Base-by-base conservation (phyloP, 805 yeast genomes). In the Torulaspora quercuum region DNA sequence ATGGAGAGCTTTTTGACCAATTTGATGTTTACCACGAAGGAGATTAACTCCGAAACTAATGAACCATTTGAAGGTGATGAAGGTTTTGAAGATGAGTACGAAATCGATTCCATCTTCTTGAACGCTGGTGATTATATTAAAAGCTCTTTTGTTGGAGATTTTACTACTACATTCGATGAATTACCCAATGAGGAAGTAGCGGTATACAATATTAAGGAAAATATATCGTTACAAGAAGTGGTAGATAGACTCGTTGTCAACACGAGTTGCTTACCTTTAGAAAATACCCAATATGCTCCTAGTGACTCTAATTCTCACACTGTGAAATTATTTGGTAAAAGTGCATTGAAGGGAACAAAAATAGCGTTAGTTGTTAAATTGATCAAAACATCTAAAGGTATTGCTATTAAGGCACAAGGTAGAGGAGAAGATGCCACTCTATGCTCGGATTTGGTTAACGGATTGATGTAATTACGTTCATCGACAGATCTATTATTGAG, bases 71-170 rank as follows among this genome's bases (percentile, higher is more conserved):
- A 75, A 29, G 78, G 73, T 32, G 85, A 78, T 29, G 94, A 82
- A 47, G 97, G 96, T 11, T 85, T 81, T 72, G 83, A 82, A 48
- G 97, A 92, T 62, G 95, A 89, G 63, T 92, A 90, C 64, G 92
- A 82, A 59, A 76, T 92, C 48, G 97, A 87, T 62, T 82, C 81
- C 40, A 69, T 88, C 53, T 78, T 75, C 40, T 59, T 90, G 38
- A 57, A 42, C 42, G 62, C 92, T 7, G 95, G 95, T 23, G 97
- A 88, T 59, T 90, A 79, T 63, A 70, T 87, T 40, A 64, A 68
- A 37, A 95, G 95, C 35, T 70, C 87, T 15, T 86, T 76, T 59
- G 75, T 81, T 45, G 86, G 92, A 27, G 76, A 80, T 63, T 88
- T 88, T 59, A 75, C 81, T 5, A 68, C 73, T 27, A 67, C 75